Percentiles rank a stretch among this genome's conserved stretches.
These are phyloP conservation scores for Perilla frutescens DNA, from an alignment of 257 asterid species.

Conservation along the genomic window DNA sequence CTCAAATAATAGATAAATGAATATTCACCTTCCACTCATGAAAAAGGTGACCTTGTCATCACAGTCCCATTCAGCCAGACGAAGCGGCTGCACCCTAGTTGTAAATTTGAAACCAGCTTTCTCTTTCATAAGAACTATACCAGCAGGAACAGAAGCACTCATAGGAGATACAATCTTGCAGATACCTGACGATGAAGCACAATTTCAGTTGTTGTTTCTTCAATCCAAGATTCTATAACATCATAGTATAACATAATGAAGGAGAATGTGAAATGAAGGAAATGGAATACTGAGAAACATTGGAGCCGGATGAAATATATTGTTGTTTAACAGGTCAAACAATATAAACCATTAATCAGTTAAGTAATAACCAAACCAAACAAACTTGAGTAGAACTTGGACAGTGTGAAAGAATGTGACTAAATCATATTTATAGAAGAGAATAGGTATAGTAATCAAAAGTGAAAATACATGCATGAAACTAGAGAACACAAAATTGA, in stretches of 20 bases:
- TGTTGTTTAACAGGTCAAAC: neutral
- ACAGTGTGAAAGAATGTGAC: slow-evolving; percentile 6
- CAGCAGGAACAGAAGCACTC: slow-evolving; percentile 95
- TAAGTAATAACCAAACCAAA: slow-evolving; percentile 1
- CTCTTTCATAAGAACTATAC: slow-evolving; percentile 89
- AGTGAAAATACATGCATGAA: slow-evolving; percentile 21
- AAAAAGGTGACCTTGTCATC: slow-evolving; percentile 92
- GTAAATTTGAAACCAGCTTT: slow-evolving; percentile 89
- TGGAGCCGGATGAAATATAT: slow-evolving; percentile 3
- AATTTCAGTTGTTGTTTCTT: slow-evolving; percentile 29
- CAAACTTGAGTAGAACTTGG: neutral
- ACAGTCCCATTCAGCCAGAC: slow-evolving; percentile 92
- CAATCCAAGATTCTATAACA: slow-evolving; percentile 24
- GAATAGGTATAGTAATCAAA: neutral
- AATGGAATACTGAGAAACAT: slow-evolving; percentile 19
- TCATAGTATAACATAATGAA: slow-evolving; percentile 12
- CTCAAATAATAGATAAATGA: slow-evolving; percentile 21
- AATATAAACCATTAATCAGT: neutral
- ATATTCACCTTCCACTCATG: slow-evolving; percentile 91
- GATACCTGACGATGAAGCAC: slow-evolving; percentile 63
- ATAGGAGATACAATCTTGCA: slow-evolving; percentile 98
- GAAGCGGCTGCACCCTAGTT: slow-evolving; percentile 97
- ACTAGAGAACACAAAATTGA: slow-evolving; percentile 8
- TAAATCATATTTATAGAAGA: slow-evolving; percentile 13
- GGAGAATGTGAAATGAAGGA: slow-evolving; percentile 4